phyloP scores from a whole-genome alignment of 1,284 basidiomycete genomes.

The Phlebopus sp. region DNA sequence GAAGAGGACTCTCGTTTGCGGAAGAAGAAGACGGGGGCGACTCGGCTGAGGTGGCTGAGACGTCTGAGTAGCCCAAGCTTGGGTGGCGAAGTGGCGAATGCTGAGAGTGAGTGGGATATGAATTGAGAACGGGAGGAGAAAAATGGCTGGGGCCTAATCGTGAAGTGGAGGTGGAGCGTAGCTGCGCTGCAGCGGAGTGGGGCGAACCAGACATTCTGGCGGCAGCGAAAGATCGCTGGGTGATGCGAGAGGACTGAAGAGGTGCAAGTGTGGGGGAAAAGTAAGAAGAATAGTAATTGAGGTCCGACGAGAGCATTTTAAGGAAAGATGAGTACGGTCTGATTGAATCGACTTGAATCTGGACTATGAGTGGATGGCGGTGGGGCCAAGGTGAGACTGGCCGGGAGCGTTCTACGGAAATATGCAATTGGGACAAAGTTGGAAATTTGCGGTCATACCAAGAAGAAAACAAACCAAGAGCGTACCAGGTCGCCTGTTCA shows the following conservation, averaged over 20 bases:
- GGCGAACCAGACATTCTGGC: slow-evolving; percentile 26
- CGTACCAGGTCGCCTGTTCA: slow-evolving; percentile 33
- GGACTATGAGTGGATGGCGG: slow-evolving; percentile 22
- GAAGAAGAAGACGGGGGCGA: slow-evolving; percentile 33
- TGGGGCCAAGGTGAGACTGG: slow-evolving; percentile 25
- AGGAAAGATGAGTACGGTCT: slow-evolving; percentile 16
- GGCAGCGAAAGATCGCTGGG: slow-evolving; percentile 9
- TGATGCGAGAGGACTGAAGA: slow-evolving; percentile 13
- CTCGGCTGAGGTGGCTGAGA: slow-evolving; percentile 30
- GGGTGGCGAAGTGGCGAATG: slow-evolving; percentile 18
- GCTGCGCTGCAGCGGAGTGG: slow-evolving; percentile 20
- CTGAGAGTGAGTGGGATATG: slow-evolving; percentile 25
- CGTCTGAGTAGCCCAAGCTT: slow-evolving; percentile 25
- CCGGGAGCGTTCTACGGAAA: slow-evolving; percentile 33
- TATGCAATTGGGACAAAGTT: slow-evolving; percentile 34
- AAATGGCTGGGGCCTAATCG: slow-evolving; percentile 20
- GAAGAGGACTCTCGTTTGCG: slow-evolving; percentile 33
- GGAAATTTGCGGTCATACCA: slow-evolving; percentile 35
- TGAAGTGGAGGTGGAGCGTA: slow-evolving; percentile 16
- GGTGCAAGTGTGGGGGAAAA: slow-evolving; percentile 21
- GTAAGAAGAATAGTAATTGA: slow-evolving; percentile 18
- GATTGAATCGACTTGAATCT: slow-evolving; percentile 7
- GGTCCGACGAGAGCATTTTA: slow-evolving; percentile 30
- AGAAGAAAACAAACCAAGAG: slow-evolving; percentile 22
- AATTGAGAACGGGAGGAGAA: slow-evolving; percentile 12